Evolutionary conservation across 2,329 filamentous ascomycete species (phyloP), one percentile per base, ranked within the genome.

Genomic region (Fusarium sp.): DNA sequence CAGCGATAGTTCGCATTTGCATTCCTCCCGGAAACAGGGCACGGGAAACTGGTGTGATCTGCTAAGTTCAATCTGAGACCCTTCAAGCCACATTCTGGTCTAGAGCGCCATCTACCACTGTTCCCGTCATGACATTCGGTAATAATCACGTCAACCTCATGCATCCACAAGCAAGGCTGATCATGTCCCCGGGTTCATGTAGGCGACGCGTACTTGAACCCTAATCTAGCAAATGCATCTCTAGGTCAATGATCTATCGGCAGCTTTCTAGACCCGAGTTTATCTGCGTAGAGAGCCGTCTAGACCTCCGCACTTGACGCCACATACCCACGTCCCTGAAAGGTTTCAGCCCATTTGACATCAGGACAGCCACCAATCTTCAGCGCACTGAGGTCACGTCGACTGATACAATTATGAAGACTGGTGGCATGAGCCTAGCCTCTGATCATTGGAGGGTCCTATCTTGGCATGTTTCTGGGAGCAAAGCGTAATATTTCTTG

Each of bases 81-180:
- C 18, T 0, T 1, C 15, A 35, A 53, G 44, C 58, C 35, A 53
- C 65, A 69, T 56, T 41, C 42, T 58, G 44, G 30, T 35, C 32
- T 12, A 24, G n/a, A 22, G 17, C 32, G 20, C 38, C 39, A 51
- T 24, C 13, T 28, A 30, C 18, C n/a, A 10, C 20, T 24, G 59
- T 26, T 57, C 17, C 22, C 39, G 32, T 24, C 24, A n/a, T 26
- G 22, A 30, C 9, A 38, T 13, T 9, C 30, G 10, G 30, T 24
- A 28, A 62, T 20, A 7, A 20, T 12, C 22, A 36, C 24, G 30
- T 10, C 36, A 5, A 28, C 11, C 50, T 8, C 38, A 62, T 44
- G 26, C 44, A 12, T 54, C 39, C 45, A 32, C 20, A 8, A 14
- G 11, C 14, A 50, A 28, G 35, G 35, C 56, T 58, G 53, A 13